Evolutionary conservation across 306 rosid genomes (phyloP).

Genomic region (Phaseolus lunatus): DNA sequence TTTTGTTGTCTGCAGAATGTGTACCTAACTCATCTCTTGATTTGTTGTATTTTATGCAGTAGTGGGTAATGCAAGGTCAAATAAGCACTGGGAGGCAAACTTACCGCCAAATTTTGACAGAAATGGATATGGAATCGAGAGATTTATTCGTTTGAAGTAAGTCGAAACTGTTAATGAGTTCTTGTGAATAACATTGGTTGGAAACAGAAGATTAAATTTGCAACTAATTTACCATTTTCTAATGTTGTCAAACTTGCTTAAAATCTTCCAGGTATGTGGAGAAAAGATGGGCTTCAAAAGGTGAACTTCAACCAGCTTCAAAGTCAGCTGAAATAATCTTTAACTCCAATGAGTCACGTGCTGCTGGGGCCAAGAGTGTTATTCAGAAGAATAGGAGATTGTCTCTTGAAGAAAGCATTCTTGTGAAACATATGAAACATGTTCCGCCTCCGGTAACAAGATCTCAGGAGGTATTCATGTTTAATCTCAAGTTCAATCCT

Average conservation of each 20-base stretch:
- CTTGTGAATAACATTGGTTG: conserved; percentile 36
- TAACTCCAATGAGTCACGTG: conserved; percentile 42
- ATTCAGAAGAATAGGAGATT: conserved; percentile 61
- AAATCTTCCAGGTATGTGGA: conserved; percentile 73
- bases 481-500: conserved; percentile 30
- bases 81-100: conserved; percentile 81
- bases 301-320: conserved; percentile 47
- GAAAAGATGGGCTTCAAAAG: conserved; percentile 65
- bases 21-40: conserved; percentile 39
- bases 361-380: conserved; percentile 40
- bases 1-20: conserved; percentile 12
- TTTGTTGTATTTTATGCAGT: conserved; percentile 53
- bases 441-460: conserved; percentile 46
- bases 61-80: conserved; percentile 78
- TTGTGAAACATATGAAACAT: conserved; percentile 50
- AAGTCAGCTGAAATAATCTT: conserved; percentile 47
- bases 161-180: conserved; percentile 33
- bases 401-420: conserved; percentile 84
- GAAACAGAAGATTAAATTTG: conserved; percentile 32
- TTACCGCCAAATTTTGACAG: conserved; percentile 64
- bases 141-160: conserved; percentile 78
- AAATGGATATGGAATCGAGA: conserved; percentile 54
- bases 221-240: conserved; percentile 34
- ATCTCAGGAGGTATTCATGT: conserved; percentile 59
- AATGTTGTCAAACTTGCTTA: conserved; percentile 38